A percentile compares a stretch with the other conserved stretches of the same genome.
Conservation (phyloP, 345 rosid genomes). For the Gossypium stocksii region DNA sequence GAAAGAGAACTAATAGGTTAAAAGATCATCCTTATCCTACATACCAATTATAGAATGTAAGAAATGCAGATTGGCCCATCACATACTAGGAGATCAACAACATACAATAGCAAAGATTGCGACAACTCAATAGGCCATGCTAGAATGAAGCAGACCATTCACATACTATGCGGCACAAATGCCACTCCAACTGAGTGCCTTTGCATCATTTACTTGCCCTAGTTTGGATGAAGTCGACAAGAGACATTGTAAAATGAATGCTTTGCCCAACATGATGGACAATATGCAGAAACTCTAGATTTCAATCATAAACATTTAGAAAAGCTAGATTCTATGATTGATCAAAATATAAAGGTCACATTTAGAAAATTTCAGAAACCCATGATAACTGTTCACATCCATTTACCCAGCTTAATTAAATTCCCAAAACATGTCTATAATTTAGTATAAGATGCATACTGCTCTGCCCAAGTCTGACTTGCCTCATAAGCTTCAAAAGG, state of each 20-base stretch:
- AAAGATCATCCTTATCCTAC: too few relatives aligned
- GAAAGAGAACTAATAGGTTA: too few relatives aligned
- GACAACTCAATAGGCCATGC: not conserved
- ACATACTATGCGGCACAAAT: too few relatives aligned
- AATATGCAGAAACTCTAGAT: not conserved
- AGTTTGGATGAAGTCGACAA: not conserved
- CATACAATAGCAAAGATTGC: not conserved
- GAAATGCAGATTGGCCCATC: not conserved
- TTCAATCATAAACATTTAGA: not conserved
- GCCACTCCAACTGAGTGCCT: not conserved
- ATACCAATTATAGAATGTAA: too few relatives aligned
- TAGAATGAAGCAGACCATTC: not conserved
- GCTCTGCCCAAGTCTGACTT: constrained; percentile 21
- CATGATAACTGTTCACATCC: constrained; percentile 2
- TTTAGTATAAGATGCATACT: constrained; percentile 6
- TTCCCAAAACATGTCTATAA: not conserved
- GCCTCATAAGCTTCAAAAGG: constrained; percentile 10
- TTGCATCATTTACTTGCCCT: not conserved
- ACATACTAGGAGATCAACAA: not conserved
- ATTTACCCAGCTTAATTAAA: constrained; percentile 11
- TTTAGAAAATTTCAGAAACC: not conserved
- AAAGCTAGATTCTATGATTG: not conserved
- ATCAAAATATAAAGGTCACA: constrained; percentile 1
- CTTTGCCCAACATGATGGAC: not conserved
- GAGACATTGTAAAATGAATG: not conserved